These are phyloP conservation scores for Tylopilus cervinicoccineus DNA, from an alignment of 768 basidiomycete species.

Conservation along the genomic window DNA sequence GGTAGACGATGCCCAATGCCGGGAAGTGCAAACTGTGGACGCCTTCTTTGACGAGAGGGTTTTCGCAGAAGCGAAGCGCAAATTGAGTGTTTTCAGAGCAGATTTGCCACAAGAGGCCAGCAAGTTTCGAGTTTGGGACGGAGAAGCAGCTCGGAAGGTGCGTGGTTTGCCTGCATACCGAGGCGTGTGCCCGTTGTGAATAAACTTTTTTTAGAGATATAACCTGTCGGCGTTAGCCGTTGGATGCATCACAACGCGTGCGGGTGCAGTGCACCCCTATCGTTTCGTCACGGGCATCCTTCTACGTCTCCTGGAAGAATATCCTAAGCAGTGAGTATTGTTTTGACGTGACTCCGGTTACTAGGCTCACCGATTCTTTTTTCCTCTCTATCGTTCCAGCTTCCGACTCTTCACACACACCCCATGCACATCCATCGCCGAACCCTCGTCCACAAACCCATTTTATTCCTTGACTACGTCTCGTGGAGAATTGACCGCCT, in stretches of 20 bases:
- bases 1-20: conserved; percentile 24
- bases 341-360: conserved; percentile 7
- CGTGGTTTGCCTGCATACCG: conserved; percentile 2
- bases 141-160: conserved; percentile 34
- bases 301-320: conserved; percentile 45
- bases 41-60: conserved; percentile 30
- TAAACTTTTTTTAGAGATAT: conserved; percentile 38
- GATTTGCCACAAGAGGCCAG: conserved; percentile 51
- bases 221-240: conserved; percentile 42
- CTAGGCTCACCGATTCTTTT: background rate
- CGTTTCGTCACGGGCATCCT: conserved; percentile 61
- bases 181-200: background rate
- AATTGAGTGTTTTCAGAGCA: conserved; percentile 40
- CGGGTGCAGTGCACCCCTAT: conserved; percentile 68
- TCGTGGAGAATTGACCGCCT: conserved; percentile 37
- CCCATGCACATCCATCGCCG: conserved; percentile 36
- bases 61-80: conserved; percentile 39
- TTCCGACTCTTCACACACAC: conserved; percentile 44
- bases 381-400: conserved; percentile 4
- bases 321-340: conserved; percentile 35
- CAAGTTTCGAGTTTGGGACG: conserved; percentile 26
- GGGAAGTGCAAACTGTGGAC: conserved; percentile 32
- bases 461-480: conserved; percentile 41
- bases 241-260: conserved; percentile 51
- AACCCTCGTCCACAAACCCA: conserved; percentile 17